Conservation (phyloP, 257 asterid species). For the Petrea volubilis region DNA sequence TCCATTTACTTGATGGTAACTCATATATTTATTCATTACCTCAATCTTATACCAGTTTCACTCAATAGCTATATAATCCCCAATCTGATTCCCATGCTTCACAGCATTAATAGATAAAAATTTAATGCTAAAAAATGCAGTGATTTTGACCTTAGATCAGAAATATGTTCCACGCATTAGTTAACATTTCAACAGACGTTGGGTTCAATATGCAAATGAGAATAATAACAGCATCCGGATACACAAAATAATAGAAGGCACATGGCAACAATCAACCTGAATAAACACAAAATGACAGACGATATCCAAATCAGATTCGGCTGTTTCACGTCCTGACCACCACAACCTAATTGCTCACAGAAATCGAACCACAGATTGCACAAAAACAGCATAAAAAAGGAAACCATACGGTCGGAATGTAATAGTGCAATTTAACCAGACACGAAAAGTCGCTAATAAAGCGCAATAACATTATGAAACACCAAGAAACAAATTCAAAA, state of each 20-base stretch:
- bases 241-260: neutral
- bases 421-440: neutral
- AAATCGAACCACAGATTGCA: too few relatives aligned
- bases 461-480: neutral
- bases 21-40: neutral
- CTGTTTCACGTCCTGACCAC: neutral
- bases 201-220: neutral
- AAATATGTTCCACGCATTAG: neutral
- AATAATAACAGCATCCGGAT: neutral
- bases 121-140: constrained; percentile 3
- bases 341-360: neutral
- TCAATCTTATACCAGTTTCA: neutral
- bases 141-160: neutral
- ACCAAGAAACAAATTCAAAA: constrained; percentile 1
- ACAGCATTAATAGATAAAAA: neutral
- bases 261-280: neutral
- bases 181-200: neutral
- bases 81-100: neutral
- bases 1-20: neutral
- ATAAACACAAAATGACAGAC: neutral
- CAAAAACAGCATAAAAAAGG: neutral
- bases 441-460: neutral
- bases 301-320: neutral
- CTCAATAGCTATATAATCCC: neutral
- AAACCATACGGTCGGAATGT: neutral